Percentiles rank a stretch among this genome's conserved stretches.
Evolutionary conservation across 1,139 yeast genomes (phyloP).

Genomic region (Hyphopichia pseudoburtonii): DNA sequence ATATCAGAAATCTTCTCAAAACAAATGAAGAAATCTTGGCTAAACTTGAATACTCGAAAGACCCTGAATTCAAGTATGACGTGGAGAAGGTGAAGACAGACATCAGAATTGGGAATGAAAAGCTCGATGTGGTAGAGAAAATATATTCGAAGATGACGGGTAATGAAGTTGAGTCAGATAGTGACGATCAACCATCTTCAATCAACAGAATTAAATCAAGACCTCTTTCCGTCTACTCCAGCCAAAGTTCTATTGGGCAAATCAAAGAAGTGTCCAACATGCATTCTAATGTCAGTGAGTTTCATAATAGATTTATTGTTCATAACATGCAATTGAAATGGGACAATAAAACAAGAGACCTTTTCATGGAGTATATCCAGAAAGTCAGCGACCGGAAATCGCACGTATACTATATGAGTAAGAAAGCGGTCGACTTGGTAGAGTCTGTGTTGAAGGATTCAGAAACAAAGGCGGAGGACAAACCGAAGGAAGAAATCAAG

Average conservation of each 20-base stretch:
- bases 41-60: slow-evolving; percentile 16
- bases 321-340: slow-evolving; percentile 79
- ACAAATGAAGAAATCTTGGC: slow-evolving; percentile 31
- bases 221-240: slow-evolving; percentile 27
- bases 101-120: slow-evolving; percentile 32
- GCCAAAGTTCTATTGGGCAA: slow-evolving; percentile 26
- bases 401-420: slow-evolving; percentile 61
- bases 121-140: slow-evolving; percentile 21
- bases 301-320: slow-evolving; percentile 75
- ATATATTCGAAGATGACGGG: slow-evolving; percentile 20
- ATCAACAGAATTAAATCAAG: slow-evolving; percentile 12
- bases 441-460: slow-evolving; percentile 29
- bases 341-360: slow-evolving; percentile 68
- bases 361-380: slow-evolving; percentile 61
- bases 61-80: slow-evolving; percentile 10
- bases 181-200: slow-evolving; percentile 6
- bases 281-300: slow-evolving; percentile 33
- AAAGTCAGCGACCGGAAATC: slow-evolving; percentile 57
- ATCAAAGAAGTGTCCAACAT: slow-evolving; percentile 30
- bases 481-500: slow-evolving; percentile 9
- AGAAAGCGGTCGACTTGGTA: slow-evolving; percentile 70
- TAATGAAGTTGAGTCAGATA: slow-evolving; percentile 6
- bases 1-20: slow-evolving; percentile 47
- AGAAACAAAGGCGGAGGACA: slow-evolving; percentile 12
- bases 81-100: slow-evolving; percentile 27